A percentile compares a stretch with the other conserved stretches of the same genome.
phyloP scores from a whole-genome alignment of 2,329 filamentous ascomycete genomes.

The Botrytis sinoallii region DNA sequence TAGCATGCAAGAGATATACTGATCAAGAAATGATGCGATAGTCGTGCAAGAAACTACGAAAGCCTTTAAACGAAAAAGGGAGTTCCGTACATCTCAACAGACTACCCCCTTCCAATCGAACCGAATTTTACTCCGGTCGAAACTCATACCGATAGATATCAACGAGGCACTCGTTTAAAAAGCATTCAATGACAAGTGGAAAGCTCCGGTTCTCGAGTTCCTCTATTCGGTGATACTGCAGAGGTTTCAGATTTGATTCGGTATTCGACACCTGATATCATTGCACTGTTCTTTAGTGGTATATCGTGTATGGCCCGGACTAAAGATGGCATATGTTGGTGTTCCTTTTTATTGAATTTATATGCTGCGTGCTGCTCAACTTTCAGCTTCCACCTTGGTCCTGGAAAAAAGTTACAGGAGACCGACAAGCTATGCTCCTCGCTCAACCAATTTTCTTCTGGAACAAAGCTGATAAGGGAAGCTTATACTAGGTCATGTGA shows the following conservation, averaged over 20 bases:
- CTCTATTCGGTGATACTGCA: neutral
- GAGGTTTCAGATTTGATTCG: neutral
- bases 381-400: neutral
- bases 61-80: neutral
- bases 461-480: accelerated
- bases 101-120: neutral
- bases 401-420: neutral
- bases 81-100: neutral
- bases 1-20: neutral
- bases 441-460: neutral
- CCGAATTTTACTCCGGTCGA: accelerated
- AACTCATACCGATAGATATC: neutral
- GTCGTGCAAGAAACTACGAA: neutral
- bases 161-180: neutral
- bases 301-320: accelerated
- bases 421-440: neutral
- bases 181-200: accelerated
- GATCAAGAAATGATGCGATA: neutral
- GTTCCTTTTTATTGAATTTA: accelerated
- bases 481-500: neutral
- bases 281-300: accelerated
- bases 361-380: too few species aligned
- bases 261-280: accelerated
- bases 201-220: neutral
- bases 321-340: accelerated